Percentiles rank a stretch among this genome's conserved stretches.
Conservation (phyloP, 1,284 basidiomycete species). For the Golubevia sp. region DNA sequence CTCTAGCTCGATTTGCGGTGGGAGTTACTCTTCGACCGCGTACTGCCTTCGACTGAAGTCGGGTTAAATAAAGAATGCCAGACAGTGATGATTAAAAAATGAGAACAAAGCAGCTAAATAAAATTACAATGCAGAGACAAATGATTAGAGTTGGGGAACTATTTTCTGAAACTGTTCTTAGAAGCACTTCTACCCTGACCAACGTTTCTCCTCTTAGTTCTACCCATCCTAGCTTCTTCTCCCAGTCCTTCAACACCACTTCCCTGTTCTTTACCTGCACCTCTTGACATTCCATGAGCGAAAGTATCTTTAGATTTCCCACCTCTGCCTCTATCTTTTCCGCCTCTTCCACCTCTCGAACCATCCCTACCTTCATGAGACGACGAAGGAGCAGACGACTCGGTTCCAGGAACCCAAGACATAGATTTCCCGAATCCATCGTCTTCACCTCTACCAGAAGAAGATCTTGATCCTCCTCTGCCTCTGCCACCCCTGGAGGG, state of each 20-base stretch:
- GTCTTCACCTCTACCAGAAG: not conserved
- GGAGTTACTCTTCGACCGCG: too few species aligned
- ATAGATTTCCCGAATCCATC: constrained; percentile 16
- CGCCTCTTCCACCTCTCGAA: constrained; percentile 5
- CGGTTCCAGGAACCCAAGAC: constrained; percentile 38
- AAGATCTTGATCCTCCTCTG: constrained; percentile 6
- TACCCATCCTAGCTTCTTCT: constrained; percentile 75
- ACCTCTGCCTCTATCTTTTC: constrained; percentile 64
- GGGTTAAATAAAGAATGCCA: too few species aligned
- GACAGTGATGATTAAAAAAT: too few species aligned
- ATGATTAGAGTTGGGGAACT: too few species aligned
- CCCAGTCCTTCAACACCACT: constrained; percentile 74
- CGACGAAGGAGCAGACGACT: constrained; percentile 5
- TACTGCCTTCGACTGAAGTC: too few species aligned
- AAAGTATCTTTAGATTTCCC: constrained; percentile 66
- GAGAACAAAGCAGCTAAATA: too few species aligned
- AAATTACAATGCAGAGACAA: too few species aligned
- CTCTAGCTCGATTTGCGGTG: too few species aligned
- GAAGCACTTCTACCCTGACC: constrained; percentile 75
- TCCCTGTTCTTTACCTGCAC: constrained; percentile 49
- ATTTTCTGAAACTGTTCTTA: constrained; percentile 75
- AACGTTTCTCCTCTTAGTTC: constrained; percentile 73
- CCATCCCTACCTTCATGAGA: constrained; percentile 1
- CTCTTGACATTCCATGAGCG: constrained; percentile 45
- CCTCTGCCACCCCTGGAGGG: not conserved